Percentiles rank a stretch among this genome's conserved stretches.
Evolutionary conservation across 139 green algal genomes (phyloP).

Genomic region (Chlorella ohadii): DNA sequence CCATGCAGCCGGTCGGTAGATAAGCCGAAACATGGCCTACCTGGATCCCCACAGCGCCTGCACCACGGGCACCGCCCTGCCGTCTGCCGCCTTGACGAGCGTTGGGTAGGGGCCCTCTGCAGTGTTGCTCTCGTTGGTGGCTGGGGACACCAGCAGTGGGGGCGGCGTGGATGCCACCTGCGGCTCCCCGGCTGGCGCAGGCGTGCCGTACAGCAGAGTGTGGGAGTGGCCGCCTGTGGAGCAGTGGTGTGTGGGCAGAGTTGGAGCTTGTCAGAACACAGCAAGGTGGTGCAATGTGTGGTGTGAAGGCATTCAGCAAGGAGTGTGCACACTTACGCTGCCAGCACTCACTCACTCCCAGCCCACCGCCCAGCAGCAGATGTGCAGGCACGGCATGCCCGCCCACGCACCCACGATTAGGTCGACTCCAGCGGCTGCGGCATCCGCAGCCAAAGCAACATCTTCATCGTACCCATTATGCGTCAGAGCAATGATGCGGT

Average conservation of each 20-base stretch:
- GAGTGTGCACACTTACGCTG: too few species aligned
- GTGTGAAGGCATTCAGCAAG: too few species aligned
- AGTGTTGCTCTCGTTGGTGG: neutral
- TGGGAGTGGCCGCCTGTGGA: conserved; percentile 22
- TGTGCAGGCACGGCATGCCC: neutral
- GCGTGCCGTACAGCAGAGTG: neutral
- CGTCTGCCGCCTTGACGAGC: neutral
- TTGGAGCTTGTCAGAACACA: too few species aligned
- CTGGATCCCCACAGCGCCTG: conserved; percentile 1
- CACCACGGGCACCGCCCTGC: conserved; percentile 6
- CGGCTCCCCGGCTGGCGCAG: neutral
- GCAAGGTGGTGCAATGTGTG: too few species aligned
- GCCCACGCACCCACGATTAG: conserved; percentile 10
- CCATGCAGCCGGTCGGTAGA: too few species aligned
- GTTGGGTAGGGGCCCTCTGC: conserved; percentile 9
- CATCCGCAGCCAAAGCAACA: neutral
- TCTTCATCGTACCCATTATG: conserved; percentile 17
- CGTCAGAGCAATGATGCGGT: conserved; percentile 8
- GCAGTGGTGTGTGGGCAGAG: neutral
- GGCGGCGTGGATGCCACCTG: neutral
- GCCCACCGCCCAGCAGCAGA: too few species aligned
- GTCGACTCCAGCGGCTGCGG: conserved; percentile 10
- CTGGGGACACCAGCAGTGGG: neutral
- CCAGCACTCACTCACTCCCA: too few species aligned
- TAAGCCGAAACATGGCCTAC: too few species aligned